Base-by-base conservation (phyloP, 495 filamentous ascomycete genomes). In the Stereocaulon alpinum region DNA sequence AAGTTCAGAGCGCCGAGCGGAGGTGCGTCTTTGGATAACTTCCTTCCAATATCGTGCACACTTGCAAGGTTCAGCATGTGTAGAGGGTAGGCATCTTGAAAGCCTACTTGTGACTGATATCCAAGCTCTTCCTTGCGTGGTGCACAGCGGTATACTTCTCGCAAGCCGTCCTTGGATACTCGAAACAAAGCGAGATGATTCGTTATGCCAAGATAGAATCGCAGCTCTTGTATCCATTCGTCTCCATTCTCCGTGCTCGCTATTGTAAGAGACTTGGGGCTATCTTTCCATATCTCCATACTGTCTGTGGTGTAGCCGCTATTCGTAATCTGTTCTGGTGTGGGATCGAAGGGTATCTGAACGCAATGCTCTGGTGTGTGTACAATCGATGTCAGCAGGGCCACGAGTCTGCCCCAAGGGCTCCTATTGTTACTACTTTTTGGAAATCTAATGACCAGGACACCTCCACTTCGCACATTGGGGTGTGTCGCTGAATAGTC, bases 31-130 rank as follows among this genome's bases (percentile, higher is more conserved):
- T 69, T 63, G 32, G 73, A 73, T 27, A 90, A 77, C 22, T 68
- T 66, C 2, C 60, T 55, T 44, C 74, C 80, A 9, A 85, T 70
- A 56, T 90, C 82, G 7, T 80, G 80, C 29, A 94, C 77, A 62
- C 85, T 91, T 44, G 84, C 75, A 11, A 96, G 73, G 61, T 82
- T 92, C 40, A 94, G 70, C 9, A 96, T 69, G 65, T 95, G 88
- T 32, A 97, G 72, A 4, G 92, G 90, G 69, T 93, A 97, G 70
- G 89, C 85, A 71, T 97, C 92, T 56, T 86, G 84, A 67, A 95
- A 95, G 60, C 86, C 88, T 0, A 86, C 83, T 11, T 82, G 78
- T 5, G 88, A 80, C 64, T 93, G 87, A 66, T 88, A 91, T 2
- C 88, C 88, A 0, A 88, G 69, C 12, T 80, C 74, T 30, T 80